Percentiles rank a stretch among this genome's conserved stretches.
Evolutionary conservation across 495 filamentous ascomycete species (phyloP).

Genomic region (Penicillium atrosanguineum): DNA sequence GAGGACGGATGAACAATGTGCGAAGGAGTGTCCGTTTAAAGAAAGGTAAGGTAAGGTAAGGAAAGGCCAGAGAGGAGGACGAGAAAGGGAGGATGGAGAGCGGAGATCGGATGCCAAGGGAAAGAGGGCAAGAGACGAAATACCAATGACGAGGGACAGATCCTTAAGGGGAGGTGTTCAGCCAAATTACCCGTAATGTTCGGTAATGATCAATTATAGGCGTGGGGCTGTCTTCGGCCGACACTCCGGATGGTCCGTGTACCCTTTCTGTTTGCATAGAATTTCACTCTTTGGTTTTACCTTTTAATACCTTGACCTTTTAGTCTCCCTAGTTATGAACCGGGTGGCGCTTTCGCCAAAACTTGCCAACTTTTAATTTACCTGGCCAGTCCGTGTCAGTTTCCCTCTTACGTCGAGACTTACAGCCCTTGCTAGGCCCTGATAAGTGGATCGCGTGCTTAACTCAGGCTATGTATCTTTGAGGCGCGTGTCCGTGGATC

Average conservation of each 20-base stretch:
- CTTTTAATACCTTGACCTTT: neutral
- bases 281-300: neutral
- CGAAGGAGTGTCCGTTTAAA: constrained; percentile 21
- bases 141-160: constrained; percentile 1
- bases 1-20: constrained; percentile 12
- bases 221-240: constrained; percentile 11
- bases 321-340: neutral
- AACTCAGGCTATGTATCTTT: neutral
- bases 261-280: neutral
- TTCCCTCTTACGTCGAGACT: constrained; percentile 6
- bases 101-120: neutral
- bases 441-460: neutral
- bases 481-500: neutral
- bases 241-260: constrained; percentile 10
- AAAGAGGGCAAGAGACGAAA: constrained; percentile 9
- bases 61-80: constrained; percentile 11
- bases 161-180: neutral
- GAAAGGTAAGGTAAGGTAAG: constrained; percentile 15
- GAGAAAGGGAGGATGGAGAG: constrained; percentile 21
- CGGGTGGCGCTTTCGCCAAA: neutral
- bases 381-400: neutral
- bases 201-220: neutral
- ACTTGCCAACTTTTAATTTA: neutral
- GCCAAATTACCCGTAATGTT: neutral
- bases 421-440: neutral